Evolutionary conservation across 495 filamentous ascomycete genomes (phyloP).

Genomic region (Durotheca rogersii): DNA sequence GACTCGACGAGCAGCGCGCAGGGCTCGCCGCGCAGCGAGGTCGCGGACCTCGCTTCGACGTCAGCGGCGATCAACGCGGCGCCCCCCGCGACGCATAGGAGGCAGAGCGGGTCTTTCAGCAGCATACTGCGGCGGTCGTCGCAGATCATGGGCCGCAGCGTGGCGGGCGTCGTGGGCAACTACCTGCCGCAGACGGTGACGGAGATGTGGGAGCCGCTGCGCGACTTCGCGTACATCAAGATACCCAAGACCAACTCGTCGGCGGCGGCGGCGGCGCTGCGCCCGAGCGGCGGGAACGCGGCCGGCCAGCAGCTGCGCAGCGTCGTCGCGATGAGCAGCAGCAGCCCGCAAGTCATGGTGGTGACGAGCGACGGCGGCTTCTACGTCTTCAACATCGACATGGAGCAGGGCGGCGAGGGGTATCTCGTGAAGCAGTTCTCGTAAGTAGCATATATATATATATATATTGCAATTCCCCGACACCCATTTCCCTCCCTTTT

Average conservation of each 20-base stretch:
- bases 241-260: slow-evolving; percentile 77
- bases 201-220: slow-evolving; percentile 94
- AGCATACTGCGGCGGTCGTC: slow-evolving; percentile 95
- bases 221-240: slow-evolving; percentile 96
- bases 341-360: slow-evolving; percentile 93
- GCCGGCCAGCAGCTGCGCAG: slow-evolving; percentile 58
- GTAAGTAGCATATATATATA: too few relatives aligned
- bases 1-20: slow-evolving; percentile 46
- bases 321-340: slow-evolving; percentile 93
- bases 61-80: slow-evolving; percentile 46
- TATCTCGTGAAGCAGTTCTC: slow-evolving; percentile 85
- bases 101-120: slow-evolving; percentile 69
- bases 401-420: slow-evolving; percentile 95
- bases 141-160: slow-evolving; percentile 86
- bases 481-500: too few relatives aligned
- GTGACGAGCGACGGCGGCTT: slow-evolving; percentile 95
- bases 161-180: slow-evolving; percentile 83
- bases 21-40: slow-evolving; percentile 48
- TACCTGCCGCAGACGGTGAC: slow-evolving; percentile 90
- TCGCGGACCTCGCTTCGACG: slow-evolving; percentile 38
- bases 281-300: slow-evolving; percentile 36
- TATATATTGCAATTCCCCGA: too few relatives aligned
- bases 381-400: slow-evolving; percentile 90
- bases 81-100: slow-evolving; percentile 39
- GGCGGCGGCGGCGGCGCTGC: too few relatives aligned